Evolutionary conservation across 2,329 filamentous ascomycete genomes (phyloP), one percentile per base, ranked within the genome.

Genomic region (Alternaria solani): DNA sequence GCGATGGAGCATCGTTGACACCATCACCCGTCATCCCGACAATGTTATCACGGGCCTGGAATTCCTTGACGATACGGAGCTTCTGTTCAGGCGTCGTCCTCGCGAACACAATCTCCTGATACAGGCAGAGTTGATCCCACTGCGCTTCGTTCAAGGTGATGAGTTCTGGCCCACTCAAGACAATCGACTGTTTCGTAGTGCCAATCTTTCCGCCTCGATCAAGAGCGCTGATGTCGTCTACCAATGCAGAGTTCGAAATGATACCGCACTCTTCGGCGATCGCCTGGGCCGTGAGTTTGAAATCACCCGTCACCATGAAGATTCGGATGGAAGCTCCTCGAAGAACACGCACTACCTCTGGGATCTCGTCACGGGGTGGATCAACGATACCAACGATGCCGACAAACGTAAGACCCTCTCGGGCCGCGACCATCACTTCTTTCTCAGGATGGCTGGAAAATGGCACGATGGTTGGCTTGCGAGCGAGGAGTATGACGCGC

Each of bases 231-330:
- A 86, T 78, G 39, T 84, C 80, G 62, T 91, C 85, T 4, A 90
- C 78, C 73, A 70, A 56, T 2, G 79, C 73, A 0, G 80, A 79
- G 42, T 82, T 83, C 1, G 83, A 89, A 53, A 93, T 84, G 70
- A 93, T 92, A 8, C 90, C 89, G 61, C 89, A 91, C 55, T 92
- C 87, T 3, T 85, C 82, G 0, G 91, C 90, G 62, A 94, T 93
- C 1, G 90, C 89, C 62, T 88, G 83, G 0, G 91, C 91, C 0
- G 91, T 94, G 16, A 93, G 83, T 26, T 89, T 88, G 73, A 91
- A 93, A 71, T 94, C 91, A 9, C 91, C 90, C 1, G 91, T 94
- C 0, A 93, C 91, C 91, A 94, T 94, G 76, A 91, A 89, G 30
- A 93, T 88, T n/a, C 88, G 83, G 55, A 94, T 90, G 1, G 89